A percentile compares a stretch with the other conserved stretches of the same genome.
These are phyloP conservation scores for Puccinia hordei DNA, from an alignment of 1,284 basidiomycete genomes.

Conservation along the genomic window DNA sequence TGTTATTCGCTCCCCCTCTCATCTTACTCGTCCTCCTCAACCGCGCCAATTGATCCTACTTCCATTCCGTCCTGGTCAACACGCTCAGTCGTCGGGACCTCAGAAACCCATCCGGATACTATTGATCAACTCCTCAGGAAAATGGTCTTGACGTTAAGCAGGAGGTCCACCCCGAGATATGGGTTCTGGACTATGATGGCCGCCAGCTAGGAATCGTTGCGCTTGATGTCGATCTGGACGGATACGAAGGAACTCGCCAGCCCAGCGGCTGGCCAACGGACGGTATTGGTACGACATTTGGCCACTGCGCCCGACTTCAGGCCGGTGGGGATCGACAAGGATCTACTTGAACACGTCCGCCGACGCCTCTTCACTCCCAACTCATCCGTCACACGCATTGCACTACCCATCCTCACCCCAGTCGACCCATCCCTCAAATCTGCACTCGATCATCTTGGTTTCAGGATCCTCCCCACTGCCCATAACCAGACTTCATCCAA, in stretches of 20 bases:
- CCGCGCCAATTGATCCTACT: slow-evolving; percentile 18
- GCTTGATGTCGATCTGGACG: background rate
- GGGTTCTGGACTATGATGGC: slow-evolving; percentile 43
- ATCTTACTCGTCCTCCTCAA: slow-evolving; percentile 42
- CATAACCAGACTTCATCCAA: background rate
- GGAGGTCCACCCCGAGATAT: slow-evolving; percentile 5
- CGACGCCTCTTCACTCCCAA: background rate
- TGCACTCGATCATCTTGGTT: slow-evolving; percentile 23
- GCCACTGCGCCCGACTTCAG: slow-evolving; percentile 35
- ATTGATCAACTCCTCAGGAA: background rate
- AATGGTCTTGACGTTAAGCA: background rate
- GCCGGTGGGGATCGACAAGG: slow-evolving; percentile 42
- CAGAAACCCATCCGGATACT: slow-evolving; percentile 28
- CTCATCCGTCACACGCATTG: slow-evolving; percentile 5
- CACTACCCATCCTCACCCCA: background rate
- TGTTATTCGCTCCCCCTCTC: slow-evolving; percentile 42
- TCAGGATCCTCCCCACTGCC: background rate
- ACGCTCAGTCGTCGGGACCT: slow-evolving; percentile 11
- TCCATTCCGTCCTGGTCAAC: slow-evolving; percentile 12
- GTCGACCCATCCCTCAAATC: slow-evolving; percentile 21
- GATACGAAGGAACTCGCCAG: background rate
- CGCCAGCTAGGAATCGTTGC: slow-evolving; percentile 45
- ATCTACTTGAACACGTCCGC: background rate
- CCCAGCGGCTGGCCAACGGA: background rate
- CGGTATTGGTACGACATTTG: slow-evolving; percentile 33